phyloP scores from a whole-genome alignment of 2,329 filamentous ascomycete genomes.

The Colletotrichum sp. region DNA sequence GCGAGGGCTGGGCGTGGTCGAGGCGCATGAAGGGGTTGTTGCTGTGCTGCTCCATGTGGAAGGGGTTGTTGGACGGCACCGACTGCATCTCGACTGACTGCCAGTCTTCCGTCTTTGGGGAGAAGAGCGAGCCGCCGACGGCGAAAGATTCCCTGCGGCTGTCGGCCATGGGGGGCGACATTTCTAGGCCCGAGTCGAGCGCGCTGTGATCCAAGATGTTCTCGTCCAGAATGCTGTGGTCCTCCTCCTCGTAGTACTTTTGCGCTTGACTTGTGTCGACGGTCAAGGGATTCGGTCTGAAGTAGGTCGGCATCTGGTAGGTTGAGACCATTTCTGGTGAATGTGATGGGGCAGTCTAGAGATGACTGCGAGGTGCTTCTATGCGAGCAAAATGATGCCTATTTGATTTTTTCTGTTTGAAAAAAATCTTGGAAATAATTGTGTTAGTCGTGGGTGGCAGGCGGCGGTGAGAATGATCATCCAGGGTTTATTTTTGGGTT shows the following conservation, averaged over 20 bases:
- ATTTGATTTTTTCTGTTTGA: background rate
- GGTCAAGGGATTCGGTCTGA: constrained; percentile 53
- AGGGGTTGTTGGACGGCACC: constrained; percentile 67
- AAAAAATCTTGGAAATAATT: background rate
- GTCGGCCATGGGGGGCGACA: constrained; percentile 67
- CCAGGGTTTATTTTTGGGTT: constrained; percentile 22
- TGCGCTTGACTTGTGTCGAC: constrained; percentile 60
- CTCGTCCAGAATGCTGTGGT: constrained; percentile 65
- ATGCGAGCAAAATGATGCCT: constrained; percentile 6
- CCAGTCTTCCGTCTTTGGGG: constrained; percentile 70
- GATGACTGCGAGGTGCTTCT: constrained; percentile 17
- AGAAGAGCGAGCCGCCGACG: constrained; percentile 63
- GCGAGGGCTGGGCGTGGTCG: constrained; percentile 52
- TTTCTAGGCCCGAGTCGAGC: constrained; percentile 66
- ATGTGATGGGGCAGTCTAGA: constrained; percentile 27
- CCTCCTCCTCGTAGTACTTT: constrained; percentile 67
- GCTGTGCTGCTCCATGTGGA: constrained; percentile 55
- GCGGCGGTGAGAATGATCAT: constrained; percentile 15
- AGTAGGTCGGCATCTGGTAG: constrained; percentile 57
- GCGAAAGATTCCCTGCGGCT: constrained; percentile 70
- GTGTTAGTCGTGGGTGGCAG: constrained; percentile 18
- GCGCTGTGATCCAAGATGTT: constrained; percentile 63
- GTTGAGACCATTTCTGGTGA: constrained; percentile 51
- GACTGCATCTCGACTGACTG: constrained; percentile 70
- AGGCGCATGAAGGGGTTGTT: constrained; percentile 74